Conservation (phyloP, 2,329 filamentous ascomycete species). For the Colletotrichum tofieldiae region DNA sequence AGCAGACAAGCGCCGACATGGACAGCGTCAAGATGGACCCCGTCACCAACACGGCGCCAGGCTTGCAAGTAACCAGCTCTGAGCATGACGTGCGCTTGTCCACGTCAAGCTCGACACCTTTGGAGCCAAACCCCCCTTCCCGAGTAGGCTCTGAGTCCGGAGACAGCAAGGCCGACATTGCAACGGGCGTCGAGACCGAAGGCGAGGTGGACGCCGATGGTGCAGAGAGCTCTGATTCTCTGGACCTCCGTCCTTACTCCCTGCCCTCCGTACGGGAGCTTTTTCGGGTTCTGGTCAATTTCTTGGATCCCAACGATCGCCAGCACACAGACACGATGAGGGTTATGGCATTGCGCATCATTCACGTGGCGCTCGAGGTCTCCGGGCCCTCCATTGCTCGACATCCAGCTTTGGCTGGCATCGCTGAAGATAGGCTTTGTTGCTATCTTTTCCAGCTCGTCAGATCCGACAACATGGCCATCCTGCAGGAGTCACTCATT, state of each 20-base stretch:
- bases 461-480: slow-evolving; percentile 94
- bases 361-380: slow-evolving; percentile 97
- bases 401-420: slow-evolving; percentile 87
- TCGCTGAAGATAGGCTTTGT: slow-evolving; percentile 95
- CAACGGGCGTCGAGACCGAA: slow-evolving; percentile 34
- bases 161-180: slow-evolving; percentile 22
- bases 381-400: slow-evolving; percentile 95
- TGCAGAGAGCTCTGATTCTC: slow-evolving; percentile 61
- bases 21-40: slow-evolving; percentile 85
- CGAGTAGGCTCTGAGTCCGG: slow-evolving; percentile 29
- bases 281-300: slow-evolving; percentile 92
- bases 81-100: slow-evolving; percentile 32
- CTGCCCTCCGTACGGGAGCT: slow-evolving; percentile 94
- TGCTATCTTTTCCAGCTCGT: slow-evolving; percentile 97
- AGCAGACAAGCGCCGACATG: slow-evolving; percentile 77
- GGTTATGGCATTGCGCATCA: slow-evolving; percentile 96
- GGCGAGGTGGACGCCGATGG: slow-evolving; percentile 45
- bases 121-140: slow-evolving; percentile 18
- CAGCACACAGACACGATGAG: slow-evolving; percentile 96
- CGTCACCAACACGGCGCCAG: slow-evolving; percentile 23
- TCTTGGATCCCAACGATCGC: slow-evolving; percentile 92
- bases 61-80: slow-evolving; percentile 16
- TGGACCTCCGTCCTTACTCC: slow-evolving; percentile 88
- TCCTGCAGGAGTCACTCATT: slow-evolving; percentile 91
- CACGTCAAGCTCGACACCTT: slow-evolving; percentile 29